Evolutionary conservation across 2,329 filamentous ascomycete species (phyloP).

Genomic region (Alternaria viburni): DNA sequence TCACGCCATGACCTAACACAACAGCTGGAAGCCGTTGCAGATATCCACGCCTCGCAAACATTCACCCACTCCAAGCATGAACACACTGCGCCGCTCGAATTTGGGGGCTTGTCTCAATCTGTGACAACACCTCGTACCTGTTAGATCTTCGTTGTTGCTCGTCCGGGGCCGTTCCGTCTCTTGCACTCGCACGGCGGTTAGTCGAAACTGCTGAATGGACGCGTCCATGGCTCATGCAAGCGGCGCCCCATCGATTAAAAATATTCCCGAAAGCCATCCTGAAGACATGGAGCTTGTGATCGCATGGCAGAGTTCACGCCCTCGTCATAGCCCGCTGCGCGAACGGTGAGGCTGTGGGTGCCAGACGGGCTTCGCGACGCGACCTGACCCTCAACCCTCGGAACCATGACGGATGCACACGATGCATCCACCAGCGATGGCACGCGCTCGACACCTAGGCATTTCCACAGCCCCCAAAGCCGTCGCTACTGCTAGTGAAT

Average conservation of each 20-base stretch:
- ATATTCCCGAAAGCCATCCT: background rate
- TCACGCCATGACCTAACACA: background rate
- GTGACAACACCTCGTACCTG: background rate
- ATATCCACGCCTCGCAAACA: constrained; percentile 6
- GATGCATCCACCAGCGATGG: background rate
- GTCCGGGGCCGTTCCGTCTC: constrained; percentile 11
- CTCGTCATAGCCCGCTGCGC: constrained; percentile 5
- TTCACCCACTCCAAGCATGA: background rate
- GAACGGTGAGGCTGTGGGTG: constrained; percentile 3
- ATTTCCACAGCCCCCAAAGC: background rate
- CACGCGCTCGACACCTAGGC: background rate
- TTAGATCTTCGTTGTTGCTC: constrained; percentile 3
- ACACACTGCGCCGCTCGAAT: background rate
- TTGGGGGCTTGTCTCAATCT: constrained; percentile 13
- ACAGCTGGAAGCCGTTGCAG: background rate
- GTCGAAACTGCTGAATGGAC: constrained; percentile 17
- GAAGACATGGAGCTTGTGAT: background rate
- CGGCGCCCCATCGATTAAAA: constrained; percentile 5
- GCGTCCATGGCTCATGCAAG: constrained; percentile 1
- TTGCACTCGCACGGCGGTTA: constrained; percentile 20
- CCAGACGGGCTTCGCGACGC: background rate
- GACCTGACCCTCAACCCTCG: background rate
- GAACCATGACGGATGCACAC: background rate
- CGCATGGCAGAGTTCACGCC: constrained; percentile 3
- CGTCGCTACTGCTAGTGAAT: background rate